Base-by-base conservation (phyloP, 257 asterid species). In the Craterostigma plantagineum region DNA sequence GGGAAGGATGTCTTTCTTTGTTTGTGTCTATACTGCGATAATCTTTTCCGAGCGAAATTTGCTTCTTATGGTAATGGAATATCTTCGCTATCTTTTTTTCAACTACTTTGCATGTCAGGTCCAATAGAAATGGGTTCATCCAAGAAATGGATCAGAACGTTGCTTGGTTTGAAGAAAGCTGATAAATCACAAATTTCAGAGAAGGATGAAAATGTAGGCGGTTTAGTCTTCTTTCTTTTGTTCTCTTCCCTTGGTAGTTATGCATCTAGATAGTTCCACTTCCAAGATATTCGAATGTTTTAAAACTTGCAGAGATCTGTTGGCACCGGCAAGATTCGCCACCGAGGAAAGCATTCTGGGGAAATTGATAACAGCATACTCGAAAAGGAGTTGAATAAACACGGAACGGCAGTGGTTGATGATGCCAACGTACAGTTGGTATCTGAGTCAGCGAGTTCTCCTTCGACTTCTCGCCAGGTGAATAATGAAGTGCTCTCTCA, bases 111-210 rank as follows among this genome's bases (percentile, higher is more conserved):
- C 37, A 13, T 40, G 54, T 52, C 72, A 72, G 91, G 64, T 63
- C 18, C 14, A 56, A 34, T 46, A 45, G 57, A 45, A 63, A 86
- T 81, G 94, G 92, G 94, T 30, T 83, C 79, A 30, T 64, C 94
- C 1, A 74, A 70, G 67, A 86, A 62, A 69, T 86, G 96, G 96
- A 65, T 77, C 57, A 77, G 66, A 57, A 52, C 80, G 6, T 50
- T 76, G 58, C 75, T 86, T 33, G 79, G 91, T 48, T 57, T 62
- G 65, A 86, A 70, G 79, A 81, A 66, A 49, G 52, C 75, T 14
- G 84, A 71, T 42, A 75, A 75, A 49, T 51, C 79, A 39, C 64
- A 45, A 50, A 64, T 71, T 52, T 58, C 72, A 7, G 76, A 50
- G 40, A 68, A 68, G 59, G 84, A 66, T 52, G 90, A 63, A 54